Evolutionary conservation across 352 stramenopile species (phyloP).

Genomic region (Globisporangium apiculatum): DNA sequence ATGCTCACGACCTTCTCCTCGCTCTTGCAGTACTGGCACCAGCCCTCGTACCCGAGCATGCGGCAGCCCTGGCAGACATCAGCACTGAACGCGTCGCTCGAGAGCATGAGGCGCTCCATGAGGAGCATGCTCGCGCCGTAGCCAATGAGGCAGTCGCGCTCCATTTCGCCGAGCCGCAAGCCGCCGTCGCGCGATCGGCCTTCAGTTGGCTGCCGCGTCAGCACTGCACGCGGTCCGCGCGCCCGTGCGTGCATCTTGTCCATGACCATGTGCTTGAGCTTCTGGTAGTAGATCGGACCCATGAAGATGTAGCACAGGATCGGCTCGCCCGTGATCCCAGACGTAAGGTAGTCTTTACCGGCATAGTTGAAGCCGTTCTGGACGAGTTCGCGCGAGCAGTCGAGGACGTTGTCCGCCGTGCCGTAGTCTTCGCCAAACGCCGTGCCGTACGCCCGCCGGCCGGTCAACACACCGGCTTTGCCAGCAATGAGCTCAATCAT

Average conservation of each 20-base stretch:
- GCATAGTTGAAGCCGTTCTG: constrained; percentile 98
- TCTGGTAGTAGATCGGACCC: constrained; percentile 99
- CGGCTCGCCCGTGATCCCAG: constrained; percentile 93
- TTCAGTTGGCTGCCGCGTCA: constrained; percentile 99
- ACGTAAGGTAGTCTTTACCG: constrained; percentile 97
- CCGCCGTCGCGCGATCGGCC: constrained; percentile 96
- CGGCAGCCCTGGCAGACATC: constrained; percentile 97
- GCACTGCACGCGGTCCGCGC: constrained; percentile 89
- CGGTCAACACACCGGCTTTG: constrained; percentile 96
- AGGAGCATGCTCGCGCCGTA: constrained; percentile 99
- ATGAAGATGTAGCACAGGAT: constrained; percentile 99
- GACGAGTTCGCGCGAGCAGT: constrained; percentile 92
- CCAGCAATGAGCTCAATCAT: constrained; percentile 99
- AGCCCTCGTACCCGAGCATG: constrained; percentile 96
- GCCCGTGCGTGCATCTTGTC: constrained; percentile 99
- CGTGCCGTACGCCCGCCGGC: constrained; percentile 96
- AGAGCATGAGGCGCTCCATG: constrained; percentile 99
- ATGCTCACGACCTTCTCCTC: constrained; percentile 98
- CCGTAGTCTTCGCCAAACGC: constrained; percentile 98
- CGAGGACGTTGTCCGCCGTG: constrained; percentile 90
- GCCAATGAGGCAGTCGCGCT: constrained; percentile 99
- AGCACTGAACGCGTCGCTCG: constrained; percentile 97
- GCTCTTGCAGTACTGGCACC: constrained; percentile 98
- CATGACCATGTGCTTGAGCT: constrained; percentile 99
- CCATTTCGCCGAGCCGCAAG: constrained; percentile 99